phyloP scores from a whole-genome alignment of 2,329 filamentous ascomycete genomes.

The Amauroascus verrucosus region DNA sequence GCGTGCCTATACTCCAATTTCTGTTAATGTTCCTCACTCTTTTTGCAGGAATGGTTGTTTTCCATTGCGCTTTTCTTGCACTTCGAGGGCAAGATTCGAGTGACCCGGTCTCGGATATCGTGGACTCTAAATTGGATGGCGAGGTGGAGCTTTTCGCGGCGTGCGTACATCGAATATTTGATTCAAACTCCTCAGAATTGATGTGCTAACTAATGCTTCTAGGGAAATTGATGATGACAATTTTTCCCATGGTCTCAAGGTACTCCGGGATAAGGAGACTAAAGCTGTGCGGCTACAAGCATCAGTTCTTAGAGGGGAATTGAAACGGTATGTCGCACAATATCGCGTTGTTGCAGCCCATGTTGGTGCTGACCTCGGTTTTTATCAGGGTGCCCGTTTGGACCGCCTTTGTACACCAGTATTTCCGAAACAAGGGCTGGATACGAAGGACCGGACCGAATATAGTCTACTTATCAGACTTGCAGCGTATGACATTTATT shows the following conservation, averaged over 20 bases:
- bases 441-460: slow-evolving; percentile 35
- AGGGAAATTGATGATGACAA: slow-evolving; percentile 44
- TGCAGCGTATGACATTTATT: slow-evolving; percentile 45
- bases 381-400: slow-evolving; percentile 45
- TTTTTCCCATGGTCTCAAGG: slow-evolving; percentile 45
- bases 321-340: slow-evolving; percentile 35
- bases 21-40: not conserved
- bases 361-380: not conserved
- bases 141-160: slow-evolving; percentile 43
- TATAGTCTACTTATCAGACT: slow-evolving; percentile 40
- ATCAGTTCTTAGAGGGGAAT: slow-evolving; percentile 43
- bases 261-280: slow-evolving; percentile 44
- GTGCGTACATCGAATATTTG: slow-evolving; percentile 25
- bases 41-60: slow-evolving; percentile 43
- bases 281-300: slow-evolving; percentile 48
- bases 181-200: not conserved
- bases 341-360: not conserved
- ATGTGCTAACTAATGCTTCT: slow-evolving; percentile 11
- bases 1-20: no score
- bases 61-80: slow-evolving; percentile 48
- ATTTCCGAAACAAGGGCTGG: slow-evolving; percentile 41
- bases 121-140: slow-evolving; percentile 42
- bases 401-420: slow-evolving; percentile 48
- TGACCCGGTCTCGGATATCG: slow-evolving; percentile 30
- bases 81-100: slow-evolving; percentile 48